phyloP scores from a whole-genome alignment of 768 basidiomycete species.

The Lactarius sanguifluus region DNA sequence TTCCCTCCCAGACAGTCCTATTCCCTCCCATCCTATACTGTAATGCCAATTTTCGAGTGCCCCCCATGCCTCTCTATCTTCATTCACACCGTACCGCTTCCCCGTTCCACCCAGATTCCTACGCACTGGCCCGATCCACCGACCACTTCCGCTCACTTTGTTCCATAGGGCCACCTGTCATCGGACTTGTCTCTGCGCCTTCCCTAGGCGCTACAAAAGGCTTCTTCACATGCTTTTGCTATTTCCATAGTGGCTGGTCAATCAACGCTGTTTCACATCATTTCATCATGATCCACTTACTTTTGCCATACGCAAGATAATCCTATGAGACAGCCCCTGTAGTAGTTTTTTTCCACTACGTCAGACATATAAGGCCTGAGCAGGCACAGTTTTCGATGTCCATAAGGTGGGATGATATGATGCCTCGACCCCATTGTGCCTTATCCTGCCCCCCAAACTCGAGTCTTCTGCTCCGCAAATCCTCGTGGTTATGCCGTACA shows the following conservation, averaged over 20 bases:
- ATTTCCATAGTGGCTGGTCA: neutral
- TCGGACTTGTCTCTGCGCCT: constrained; percentile 24
- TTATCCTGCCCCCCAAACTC: neutral
- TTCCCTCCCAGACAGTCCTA: too few species aligned
- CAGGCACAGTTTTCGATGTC: neutral
- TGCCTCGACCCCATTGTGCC: neutral
- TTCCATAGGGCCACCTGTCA: neutral
- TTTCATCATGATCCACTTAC: constrained; percentile 2
- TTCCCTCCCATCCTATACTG: neutral
- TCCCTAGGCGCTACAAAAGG: neutral
- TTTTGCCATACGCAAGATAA: neutral
- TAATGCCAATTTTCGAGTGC: neutral
- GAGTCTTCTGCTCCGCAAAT: neutral
- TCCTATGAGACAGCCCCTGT: neutral
- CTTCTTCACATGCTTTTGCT: constrained; percentile 4
- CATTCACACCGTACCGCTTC: neutral
- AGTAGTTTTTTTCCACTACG: neutral
- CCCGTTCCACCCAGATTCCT: neutral
- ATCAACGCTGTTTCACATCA: neutral
- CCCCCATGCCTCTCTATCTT: neutral
- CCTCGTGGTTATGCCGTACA: neutral
- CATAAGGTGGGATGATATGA: neutral
- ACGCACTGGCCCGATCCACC: neutral
- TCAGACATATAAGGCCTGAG: neutral
- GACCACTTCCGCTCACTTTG: constrained; percentile 2